Conservation (phyloP, 2,329 filamentous ascomycete genomes). For the Elsinoe arachidis region DNA sequence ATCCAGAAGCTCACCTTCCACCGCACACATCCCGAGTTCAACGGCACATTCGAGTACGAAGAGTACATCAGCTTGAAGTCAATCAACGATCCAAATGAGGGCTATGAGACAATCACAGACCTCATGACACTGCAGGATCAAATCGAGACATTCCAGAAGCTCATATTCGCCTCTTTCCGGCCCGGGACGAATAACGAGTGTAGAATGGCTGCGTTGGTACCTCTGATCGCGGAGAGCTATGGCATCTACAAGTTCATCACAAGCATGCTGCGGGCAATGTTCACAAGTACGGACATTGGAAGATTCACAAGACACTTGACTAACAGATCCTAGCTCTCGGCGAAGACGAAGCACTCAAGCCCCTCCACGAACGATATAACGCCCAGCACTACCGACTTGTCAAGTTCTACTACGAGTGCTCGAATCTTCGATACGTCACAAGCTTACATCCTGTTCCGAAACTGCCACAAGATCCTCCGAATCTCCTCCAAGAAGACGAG, state of each 20-base stretch:
- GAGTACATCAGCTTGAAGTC: conserved; percentile 97
- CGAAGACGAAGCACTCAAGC: conserved; percentile 84
- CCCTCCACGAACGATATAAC: conserved; percentile 79
- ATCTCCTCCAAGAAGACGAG: conserved; percentile 69
- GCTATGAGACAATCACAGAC: conserved; percentile 91
- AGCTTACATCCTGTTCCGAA: conserved; percentile 95
- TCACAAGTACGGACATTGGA: conserved; percentile 50
- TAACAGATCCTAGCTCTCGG: conserved; percentile 56
- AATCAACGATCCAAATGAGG: conserved; percentile 97
- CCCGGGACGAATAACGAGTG: conserved; percentile 91
- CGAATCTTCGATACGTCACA: conserved; percentile 91
- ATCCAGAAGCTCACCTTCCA: conserved; percentile 95
- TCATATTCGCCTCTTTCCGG: conserved; percentile 95
- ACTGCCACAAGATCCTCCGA: conserved; percentile 87
- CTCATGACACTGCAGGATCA: conserved; percentile 95
- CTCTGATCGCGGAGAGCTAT: conserved; percentile 93
- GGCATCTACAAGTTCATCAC: conserved; percentile 99
- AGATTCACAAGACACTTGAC: not conserved
- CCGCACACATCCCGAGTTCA: conserved; percentile 93
- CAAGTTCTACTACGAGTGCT: conserved; percentile 99
- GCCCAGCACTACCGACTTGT: conserved; percentile 93
- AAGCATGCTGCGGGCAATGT: conserved; percentile 95
- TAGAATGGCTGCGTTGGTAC: conserved; percentile 85
- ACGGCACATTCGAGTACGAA: conserved; percentile 97
- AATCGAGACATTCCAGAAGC: conserved; percentile 96